Conservation (phyloP, 2,329 filamentous ascomycete species). For the Ceratocystis cacaofunesta region DNA sequence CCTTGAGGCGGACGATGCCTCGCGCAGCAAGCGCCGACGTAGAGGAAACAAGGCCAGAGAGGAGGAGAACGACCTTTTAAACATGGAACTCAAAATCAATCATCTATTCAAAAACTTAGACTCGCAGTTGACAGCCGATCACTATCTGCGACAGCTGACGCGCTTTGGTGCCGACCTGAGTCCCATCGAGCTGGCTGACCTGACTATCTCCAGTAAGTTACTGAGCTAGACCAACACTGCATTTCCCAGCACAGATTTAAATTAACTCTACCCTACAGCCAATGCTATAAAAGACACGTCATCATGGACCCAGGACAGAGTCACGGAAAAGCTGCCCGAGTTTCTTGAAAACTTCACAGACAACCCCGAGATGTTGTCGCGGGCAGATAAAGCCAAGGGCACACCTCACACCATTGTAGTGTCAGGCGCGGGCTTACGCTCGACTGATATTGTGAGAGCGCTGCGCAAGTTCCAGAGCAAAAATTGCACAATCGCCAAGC, state of each 20-base stretch:
- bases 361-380: conserved; percentile 43
- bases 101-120: conserved; percentile 71
- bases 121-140: conserved; percentile 65
- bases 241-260: background rate
- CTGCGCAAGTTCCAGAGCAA: conserved; percentile 68
- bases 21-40: conserved; percentile 27
- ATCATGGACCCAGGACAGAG: conserved; percentile 51
- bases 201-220: conserved; percentile 57
- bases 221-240: background rate
- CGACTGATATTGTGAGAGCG: conserved; percentile 67
- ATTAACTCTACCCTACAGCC: conserved; percentile 32
- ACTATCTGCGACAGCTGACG: conserved; percentile 64
- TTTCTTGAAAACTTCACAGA: conserved; percentile 55
- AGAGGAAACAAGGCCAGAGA: conserved; percentile 43
- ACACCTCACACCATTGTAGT: conserved; percentile 78
- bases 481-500: conserved; percentile 64
- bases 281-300: conserved; percentile 67
- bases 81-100: conserved; percentile 63
- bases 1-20: conserved; percentile 26
- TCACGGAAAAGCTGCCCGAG: conserved; percentile 32
- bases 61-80: conserved; percentile 40
- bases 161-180: conserved; percentile 71
- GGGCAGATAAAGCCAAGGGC: conserved; percentile 53
- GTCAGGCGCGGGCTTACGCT: conserved; percentile 68
- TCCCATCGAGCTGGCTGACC: conserved; percentile 67